Conservation (phyloP, 2,329 filamentous ascomycete species). For the Drechmeria coniospora region DNA sequence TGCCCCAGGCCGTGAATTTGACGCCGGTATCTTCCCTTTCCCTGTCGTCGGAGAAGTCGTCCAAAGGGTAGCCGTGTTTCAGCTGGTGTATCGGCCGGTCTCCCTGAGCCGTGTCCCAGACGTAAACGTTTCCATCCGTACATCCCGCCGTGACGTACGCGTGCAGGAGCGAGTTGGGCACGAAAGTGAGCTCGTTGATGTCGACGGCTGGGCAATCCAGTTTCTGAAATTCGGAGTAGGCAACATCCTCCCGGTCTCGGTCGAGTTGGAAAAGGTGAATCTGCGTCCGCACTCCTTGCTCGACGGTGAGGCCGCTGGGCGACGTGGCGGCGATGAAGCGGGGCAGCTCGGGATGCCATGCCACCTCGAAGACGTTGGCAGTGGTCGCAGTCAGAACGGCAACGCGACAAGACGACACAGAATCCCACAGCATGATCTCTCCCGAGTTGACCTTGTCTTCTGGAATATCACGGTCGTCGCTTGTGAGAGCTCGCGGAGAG, state of each 20-base stretch:
- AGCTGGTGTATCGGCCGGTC: conserved; percentile 41
- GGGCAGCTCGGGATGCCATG: conserved; percentile 41
- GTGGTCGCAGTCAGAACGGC: conserved; percentile 34
- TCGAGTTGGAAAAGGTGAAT: conserved; percentile 35
- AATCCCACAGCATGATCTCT: conserved; percentile 46
- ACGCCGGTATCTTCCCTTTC: conserved; percentile 45
- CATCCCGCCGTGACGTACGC: conserved; percentile 45
- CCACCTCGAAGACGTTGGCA: conserved; percentile 49
- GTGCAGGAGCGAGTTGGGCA: conserved; percentile 34
- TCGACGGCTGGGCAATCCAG: conserved; percentile 45
- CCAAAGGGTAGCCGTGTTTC: conserved; percentile 30
- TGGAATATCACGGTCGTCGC: conserved; percentile 42
- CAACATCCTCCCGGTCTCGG: conserved; percentile 10
- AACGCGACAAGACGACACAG: conserved; percentile 24
- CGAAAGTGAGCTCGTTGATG: conserved; percentile 46
- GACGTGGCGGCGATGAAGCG: conserved; percentile 44
- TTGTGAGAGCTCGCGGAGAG: conserved; percentile 38
- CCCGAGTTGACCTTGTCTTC: conserved; percentile 41
- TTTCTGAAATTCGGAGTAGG: conserved; percentile 30
- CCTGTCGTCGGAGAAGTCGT: conserved; percentile 26
- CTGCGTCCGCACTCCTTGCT: conserved; percentile 35
- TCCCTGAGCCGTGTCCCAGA: conserved; percentile 45
- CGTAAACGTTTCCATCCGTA: conserved; percentile 45
- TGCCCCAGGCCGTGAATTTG: conserved; percentile 49
- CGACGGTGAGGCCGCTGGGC: conserved; percentile 28